Conservation (phyloP, 176 grass and related monocot genomes). For the Cocos nucifera region DNA sequence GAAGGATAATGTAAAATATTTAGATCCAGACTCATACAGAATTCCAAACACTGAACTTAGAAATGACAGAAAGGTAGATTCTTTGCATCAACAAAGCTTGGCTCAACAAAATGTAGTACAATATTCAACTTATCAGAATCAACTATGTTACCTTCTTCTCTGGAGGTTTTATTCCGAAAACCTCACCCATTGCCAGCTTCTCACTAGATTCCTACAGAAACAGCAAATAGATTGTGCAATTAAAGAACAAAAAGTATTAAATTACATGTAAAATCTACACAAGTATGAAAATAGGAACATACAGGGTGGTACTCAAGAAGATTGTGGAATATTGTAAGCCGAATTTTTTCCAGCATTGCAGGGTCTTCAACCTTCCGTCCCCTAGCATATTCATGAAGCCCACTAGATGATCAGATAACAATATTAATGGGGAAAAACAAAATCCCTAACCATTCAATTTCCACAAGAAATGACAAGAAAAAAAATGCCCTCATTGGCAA, state of each 20-base stretch:
- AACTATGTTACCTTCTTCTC: conserved; percentile 49
- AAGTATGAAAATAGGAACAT: conserved; percentile 23
- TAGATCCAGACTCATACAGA: too few relatives aligned
- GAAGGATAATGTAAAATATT: too few relatives aligned
- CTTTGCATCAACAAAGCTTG: background rate
- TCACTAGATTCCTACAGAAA: conserved; percentile 88
- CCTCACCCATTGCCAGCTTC: conserved; percentile 91
- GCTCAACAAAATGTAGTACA: too few relatives aligned
- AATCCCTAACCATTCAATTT: too few relatives aligned
- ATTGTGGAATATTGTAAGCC: conserved; percentile 91
- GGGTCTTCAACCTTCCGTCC: conserved; percentile 92
- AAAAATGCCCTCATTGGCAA: too few relatives aligned
- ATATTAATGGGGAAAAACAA: too few relatives aligned
- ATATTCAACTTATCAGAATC: too few relatives aligned
- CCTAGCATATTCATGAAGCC: conserved; percentile 12
- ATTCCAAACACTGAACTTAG: too few relatives aligned
- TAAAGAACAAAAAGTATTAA: too few relatives aligned
- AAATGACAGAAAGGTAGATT: background rate
- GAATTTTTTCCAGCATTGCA: conserved; percentile 78
- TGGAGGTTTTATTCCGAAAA: conserved; percentile 87
- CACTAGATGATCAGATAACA: too few relatives aligned
- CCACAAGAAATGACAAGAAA: too few relatives aligned
- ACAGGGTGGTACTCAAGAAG: conserved; percentile 96
- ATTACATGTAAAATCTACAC: too few relatives aligned
- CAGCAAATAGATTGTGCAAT: background rate